Base-by-base conservation (phyloP, 2,329 filamentous ascomycete genomes). In the Malbranchea zuffiana region DNA sequence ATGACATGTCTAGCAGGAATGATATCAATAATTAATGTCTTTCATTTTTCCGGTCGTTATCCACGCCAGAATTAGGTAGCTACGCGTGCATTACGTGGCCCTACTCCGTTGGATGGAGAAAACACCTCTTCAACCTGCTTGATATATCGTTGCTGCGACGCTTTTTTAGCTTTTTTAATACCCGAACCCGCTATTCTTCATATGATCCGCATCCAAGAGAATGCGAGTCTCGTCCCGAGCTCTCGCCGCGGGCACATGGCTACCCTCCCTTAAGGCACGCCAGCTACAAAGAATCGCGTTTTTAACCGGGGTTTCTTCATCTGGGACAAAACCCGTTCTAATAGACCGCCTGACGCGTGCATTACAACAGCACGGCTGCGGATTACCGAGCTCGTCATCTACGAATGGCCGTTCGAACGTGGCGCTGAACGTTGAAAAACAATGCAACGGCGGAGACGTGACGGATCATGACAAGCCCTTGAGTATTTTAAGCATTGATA, bases 401-500 rank as follows among this genome's bases (percentile, higher is more conserved):
- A 19, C 16, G 3, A 12, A 21, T 23, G 18, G 11, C 12, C 11
- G 15, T n/a, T n/a, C n/a, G 6, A 10, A 23, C 18, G 23, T n/a
- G 12, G 25, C 15, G 7, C 19, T 50, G 59, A 36, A 60, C n/a
- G n/a, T n/a, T 63, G 34, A 48, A 65, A 12, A 45, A 13, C 18
- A 21, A 12, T 19, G 18, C 15, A 18, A 11, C 28, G 6, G 26
- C 17, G 4, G 25, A 37, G 32, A 15, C 7, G 19, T 3, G 27
- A 23, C 16, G 27, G 28, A n/a, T n/a, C n/a, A n/a, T n/a, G n/a
- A n/a, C n/a, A 39, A 26, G 10, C 40, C 47, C 29, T 41, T 64
- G 47, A 68, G 77, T 28, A 67, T 90, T 16, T 57, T 90, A 21
- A 87, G 82, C 53, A 80, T 92, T 44, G 84, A 92, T 55, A 80